Base-by-base conservation (phyloP, 192 early-diverging fungal genomes). In the Paraglomus brasilianum region DNA sequence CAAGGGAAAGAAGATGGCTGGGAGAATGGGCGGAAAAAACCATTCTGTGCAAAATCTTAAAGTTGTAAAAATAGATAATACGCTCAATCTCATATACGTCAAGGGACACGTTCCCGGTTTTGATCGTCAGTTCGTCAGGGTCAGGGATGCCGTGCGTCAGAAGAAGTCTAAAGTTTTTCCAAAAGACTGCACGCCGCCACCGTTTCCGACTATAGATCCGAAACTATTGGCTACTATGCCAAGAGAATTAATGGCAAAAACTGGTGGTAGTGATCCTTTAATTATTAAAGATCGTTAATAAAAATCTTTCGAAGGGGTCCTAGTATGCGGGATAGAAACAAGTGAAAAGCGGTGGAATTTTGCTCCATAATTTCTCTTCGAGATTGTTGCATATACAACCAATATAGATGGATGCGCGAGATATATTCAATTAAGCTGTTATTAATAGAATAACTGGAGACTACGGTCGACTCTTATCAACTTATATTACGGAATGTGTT, bases 1-100 rank as follows among this genome's bases (percentile, higher is more conserved):
- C 74, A 92, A 92, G 69, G 96, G 96, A 17, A 98, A 95, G 82
- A 98, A 98, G 73, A 98, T 98, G 96, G 88, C 95, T 17, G 96
- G 96, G 50, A 88, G 91, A 22, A 92, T 98, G 89, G 96, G 96
- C 60, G 91, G 90, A 58, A 88, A 92, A 51, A 89, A 78, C 69
- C 75, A 82, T 1, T 95, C 94, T 4, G 87, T 88, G 24, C 89
- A 93, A 69, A 93, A 86, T 65, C 77, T 96, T 11, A 83, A 92
- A 67, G 91, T 97, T 36, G 74, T 93, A 71, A 93, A 93, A 79
- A 85, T 98, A 45, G 96, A 98, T 74, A 88, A 87, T 44, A 84
- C 72, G 6, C 75, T 93, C 62, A 93, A 96, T 80, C 77, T 95
- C 19, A 77, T 98, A 58, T 98, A 93, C 81, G 89, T 98, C 63